Conservation (phyloP, 2,329 filamentous ascomycete genomes). For the Penicillium sumatraense region DNA sequence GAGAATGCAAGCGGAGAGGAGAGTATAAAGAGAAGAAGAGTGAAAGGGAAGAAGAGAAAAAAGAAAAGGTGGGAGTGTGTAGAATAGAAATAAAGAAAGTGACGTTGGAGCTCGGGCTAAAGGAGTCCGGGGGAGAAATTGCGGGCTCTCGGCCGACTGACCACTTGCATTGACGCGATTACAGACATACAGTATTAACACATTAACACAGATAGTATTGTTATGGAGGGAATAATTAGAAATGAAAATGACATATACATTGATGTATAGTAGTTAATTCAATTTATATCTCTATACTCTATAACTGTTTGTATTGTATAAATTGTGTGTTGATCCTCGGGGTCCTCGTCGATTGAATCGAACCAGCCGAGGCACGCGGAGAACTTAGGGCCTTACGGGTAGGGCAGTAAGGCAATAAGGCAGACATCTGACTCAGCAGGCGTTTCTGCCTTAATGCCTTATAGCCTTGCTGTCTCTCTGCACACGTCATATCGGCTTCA, state of each 20-base stretch:
- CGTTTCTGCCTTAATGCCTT: neutral
- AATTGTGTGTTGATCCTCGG: too few species aligned
- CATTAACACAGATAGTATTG: too few species aligned
- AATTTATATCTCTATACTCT: too few species aligned
- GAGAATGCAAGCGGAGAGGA: neutral
- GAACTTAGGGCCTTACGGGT: neutral
- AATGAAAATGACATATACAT: too few species aligned
- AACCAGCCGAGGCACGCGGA: neutral
- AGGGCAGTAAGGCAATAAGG: neutral
- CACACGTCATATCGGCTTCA: neutral
- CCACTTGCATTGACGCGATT: too few species aligned
- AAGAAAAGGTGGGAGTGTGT: slow-evolving; percentile 8
- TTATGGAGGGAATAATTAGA: too few species aligned
- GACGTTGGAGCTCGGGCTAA: slow-evolving; percentile 28
- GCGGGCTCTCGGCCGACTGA: slow-evolving; percentile 29
- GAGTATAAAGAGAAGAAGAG: slow-evolving; percentile 4
- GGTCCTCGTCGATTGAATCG: too few species aligned
- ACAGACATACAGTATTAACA: too few species aligned
- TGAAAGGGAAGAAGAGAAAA: slow-evolving; percentile 3
- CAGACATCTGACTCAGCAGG: too few species aligned
- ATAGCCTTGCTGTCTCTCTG: neutral
- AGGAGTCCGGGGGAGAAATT: slow-evolving; percentile 29
- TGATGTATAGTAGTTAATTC: too few species aligned
- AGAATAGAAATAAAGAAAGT: neutral
- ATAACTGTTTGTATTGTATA: too few species aligned